These are phyloP conservation scores for Cupressus sempervirens DNA, from an alignment of 75 land plant genomes.

Conservation along the genomic window DNA sequence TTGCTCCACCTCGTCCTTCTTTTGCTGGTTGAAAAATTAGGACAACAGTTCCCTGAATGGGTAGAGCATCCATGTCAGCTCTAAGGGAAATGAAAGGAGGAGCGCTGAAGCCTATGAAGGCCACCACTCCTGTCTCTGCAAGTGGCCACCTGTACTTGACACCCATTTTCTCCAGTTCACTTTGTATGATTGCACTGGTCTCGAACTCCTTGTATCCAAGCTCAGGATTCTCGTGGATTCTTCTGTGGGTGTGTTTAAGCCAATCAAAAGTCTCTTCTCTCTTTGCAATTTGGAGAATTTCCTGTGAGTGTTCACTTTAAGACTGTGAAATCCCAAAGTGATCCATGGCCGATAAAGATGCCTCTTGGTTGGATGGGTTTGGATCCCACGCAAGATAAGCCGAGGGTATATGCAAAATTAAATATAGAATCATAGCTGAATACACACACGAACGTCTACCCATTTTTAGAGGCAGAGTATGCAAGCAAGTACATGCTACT, in stretches of 20 bases:
- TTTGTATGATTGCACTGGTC: conserved; percentile 35
- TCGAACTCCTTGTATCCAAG: conserved; percentile 45
- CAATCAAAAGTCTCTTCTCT: conserved; percentile 26
- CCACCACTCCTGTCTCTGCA: conserved; percentile 40
- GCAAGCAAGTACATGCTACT: too few species aligned
- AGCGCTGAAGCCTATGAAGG: conserved; percentile 35
- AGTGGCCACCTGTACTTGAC: conserved; percentile 36
- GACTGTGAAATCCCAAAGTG: neutral
- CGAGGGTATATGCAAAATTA: too few species aligned
- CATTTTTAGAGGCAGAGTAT: too few species aligned
- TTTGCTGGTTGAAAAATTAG: too few species aligned
- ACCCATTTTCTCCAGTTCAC: conserved; percentile 34
- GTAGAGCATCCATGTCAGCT: conserved; percentile 68
- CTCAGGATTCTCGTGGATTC: conserved; percentile 44
- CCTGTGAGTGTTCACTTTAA: neutral
- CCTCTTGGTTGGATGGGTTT: neutral
- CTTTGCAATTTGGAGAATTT: conserved; percentile 13
- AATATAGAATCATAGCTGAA: too few species aligned
- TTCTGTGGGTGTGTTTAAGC: conserved; percentile 28
- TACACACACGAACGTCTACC: too few species aligned
- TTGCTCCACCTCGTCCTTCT: too few species aligned
- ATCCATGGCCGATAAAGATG: neutral
- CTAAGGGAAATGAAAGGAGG: conserved; percentile 44
- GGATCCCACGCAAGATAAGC: neutral
- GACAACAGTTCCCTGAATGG: too few species aligned